A percentile compares a stretch with the other conserved stretches of the same genome.
These are phyloP conservation scores for Monosporascus sp. DNA, from an alignment of 2,329 filamentous ascomycete species.

Conservation along the genomic window DNA sequence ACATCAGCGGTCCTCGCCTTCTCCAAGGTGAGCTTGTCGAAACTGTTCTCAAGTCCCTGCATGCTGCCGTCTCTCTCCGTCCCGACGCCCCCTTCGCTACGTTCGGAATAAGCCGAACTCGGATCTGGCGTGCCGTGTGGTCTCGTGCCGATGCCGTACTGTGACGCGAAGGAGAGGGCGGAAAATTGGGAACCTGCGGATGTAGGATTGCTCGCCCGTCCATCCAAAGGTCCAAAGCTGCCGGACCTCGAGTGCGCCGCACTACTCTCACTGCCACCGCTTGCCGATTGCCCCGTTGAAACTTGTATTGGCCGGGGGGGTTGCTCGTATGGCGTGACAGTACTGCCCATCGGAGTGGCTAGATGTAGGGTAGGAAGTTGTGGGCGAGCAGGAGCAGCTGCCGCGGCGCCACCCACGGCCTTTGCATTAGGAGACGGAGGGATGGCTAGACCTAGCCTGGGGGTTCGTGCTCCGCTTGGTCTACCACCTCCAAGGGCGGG, in stretches of 20 bases:
- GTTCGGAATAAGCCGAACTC: slow-evolving; percentile 75
- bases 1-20: slow-evolving; percentile 82
- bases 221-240: slow-evolving; percentile 74
- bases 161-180: slow-evolving; percentile 71
- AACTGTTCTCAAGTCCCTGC: slow-evolving; percentile 63
- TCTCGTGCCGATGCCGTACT: slow-evolving; percentile 62
- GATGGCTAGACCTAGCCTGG: slow-evolving; percentile 82
- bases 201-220: slow-evolving; percentile 71
- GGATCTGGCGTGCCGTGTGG: slow-evolving; percentile 72
- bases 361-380: slow-evolving; percentile 75
- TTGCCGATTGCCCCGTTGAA: slow-evolving; percentile 60
- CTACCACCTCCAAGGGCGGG: slow-evolving; percentile 72
- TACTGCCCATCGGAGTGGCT: slow-evolving; percentile 82
- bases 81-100: slow-evolving; percentile 64
- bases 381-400: slow-evolving; percentile 45
- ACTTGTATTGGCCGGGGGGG: slow-evolving; percentile 45
- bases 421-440: slow-evolving; percentile 80
- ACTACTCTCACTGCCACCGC: slow-evolving; percentile 74
- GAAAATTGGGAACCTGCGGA: slow-evolving; percentile 87
- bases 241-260: slow-evolving; percentile 74
- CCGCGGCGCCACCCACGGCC: slow-evolving; percentile 56
- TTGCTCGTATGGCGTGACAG: slow-evolving; percentile 65
- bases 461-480: slow-evolving; percentile 58
- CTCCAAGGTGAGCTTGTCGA: slow-evolving; percentile 77
- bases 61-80: slow-evolving; percentile 83